Base-by-base conservation (phyloP, 2,329 filamentous ascomycete species). In the Trichocomaceae sp. region DNA sequence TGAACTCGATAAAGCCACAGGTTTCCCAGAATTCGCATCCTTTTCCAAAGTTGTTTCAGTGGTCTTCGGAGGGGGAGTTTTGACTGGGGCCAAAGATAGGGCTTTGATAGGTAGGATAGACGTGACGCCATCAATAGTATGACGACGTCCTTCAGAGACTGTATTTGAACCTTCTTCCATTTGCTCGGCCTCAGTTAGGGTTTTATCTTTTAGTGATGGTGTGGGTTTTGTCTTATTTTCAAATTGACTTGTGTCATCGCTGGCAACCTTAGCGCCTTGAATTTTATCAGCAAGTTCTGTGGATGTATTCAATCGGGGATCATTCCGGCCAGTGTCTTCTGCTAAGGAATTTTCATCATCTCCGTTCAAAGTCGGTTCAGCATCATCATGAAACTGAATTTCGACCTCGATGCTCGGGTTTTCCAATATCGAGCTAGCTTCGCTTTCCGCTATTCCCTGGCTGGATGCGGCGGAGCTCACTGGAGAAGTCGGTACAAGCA, bases 401-500 rank as follows among this genome's bases (percentile, higher is more conserved):
- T 23, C 47, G 19, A 45, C 50, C 22, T 49, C 37, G n/a, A 54
- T 49, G 10, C 41, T 54, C 29, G 26, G 46, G 19, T 20, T 33
- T 31, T 53, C 17, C 33, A 29, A 41, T 3, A 42, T 47, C n/a
- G 33, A 49, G 17, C 9, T 31, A 44, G 19, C 54, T 35, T 66
- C 50, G 17, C 31, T 64, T 48, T 70, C 66, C 19, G 59, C 47
- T 42, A 64, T 54, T 19, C 62, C 66, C 47, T 60, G 48, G 7
- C 63, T 58, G 5, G 68, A 70, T 2, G 64, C 65, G 17, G 60
- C 47, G 19, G 39, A 46, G 19, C 31, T 58, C 13, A 56, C 52
- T 46, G 62, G 60, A 20, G 57, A 53, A 26, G 56, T 44, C 6
- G 55, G 53, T 12, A 66, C 64, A 13, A 74, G 59, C 5, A 68